Evolutionary conservation across 2,329 filamentous ascomycete genomes (phyloP).

Genomic region (Sporothrix protearum): DNA sequence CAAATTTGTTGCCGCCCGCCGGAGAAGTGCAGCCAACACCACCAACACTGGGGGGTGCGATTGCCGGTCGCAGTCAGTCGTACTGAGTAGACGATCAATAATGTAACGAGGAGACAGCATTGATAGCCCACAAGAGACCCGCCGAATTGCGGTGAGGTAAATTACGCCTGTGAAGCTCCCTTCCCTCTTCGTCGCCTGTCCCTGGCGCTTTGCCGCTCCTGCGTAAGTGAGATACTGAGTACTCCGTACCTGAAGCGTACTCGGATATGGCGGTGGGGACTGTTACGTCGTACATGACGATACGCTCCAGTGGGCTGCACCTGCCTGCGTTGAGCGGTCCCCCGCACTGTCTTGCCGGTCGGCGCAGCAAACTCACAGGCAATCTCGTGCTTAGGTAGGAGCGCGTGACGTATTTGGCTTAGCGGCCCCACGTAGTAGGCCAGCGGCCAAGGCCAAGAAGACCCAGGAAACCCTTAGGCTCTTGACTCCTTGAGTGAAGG

Average conservation of each 20-base stretch:
- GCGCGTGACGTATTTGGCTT: slow-evolving; percentile 12
- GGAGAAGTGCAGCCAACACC: background rate
- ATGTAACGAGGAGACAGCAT: background rate
- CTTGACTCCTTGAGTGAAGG: background rate
- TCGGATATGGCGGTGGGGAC: too few relatives aligned
- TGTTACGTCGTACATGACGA: too few relatives aligned
- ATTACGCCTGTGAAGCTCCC: background rate
- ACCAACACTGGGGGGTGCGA: background rate
- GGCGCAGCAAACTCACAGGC: background rate
- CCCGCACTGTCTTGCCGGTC: slow-evolving; percentile 6
- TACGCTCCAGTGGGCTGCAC: too few relatives aligned
- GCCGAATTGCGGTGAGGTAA: slow-evolving; percentile 16
- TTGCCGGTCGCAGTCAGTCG: background rate
- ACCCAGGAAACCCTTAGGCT: background rate
- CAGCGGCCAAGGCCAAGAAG: slow-evolving; percentile 3
- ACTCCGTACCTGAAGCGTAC: too few relatives aligned
- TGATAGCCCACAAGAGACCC: background rate
- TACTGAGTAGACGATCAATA: slow-evolving; percentile 8
- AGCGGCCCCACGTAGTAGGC: slow-evolving; percentile 4
- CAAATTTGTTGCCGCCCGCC: background rate
- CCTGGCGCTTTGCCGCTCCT: background rate
- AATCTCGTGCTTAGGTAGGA: background rate
- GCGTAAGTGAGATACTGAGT: background rate
- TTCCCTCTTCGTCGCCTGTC: background rate
- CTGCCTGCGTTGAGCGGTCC: background rate